Percentiles rank a stretch among this genome's conserved stretches.
phyloP scores from a whole-genome alignment of 352 stramenopile genomes.

The Aphanomyces cochlioides region DNA sequence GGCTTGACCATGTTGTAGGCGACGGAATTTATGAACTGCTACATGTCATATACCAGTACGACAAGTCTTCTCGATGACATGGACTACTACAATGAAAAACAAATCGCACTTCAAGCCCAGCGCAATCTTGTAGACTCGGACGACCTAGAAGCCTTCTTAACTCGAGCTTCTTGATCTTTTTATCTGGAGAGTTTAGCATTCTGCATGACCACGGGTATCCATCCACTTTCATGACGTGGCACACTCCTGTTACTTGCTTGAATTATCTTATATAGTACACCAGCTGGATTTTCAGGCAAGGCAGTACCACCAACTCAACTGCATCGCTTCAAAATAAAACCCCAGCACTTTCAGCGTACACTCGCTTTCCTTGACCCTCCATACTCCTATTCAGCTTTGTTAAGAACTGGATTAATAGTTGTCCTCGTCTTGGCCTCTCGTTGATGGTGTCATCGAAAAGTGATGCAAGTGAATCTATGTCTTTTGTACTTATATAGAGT shows the following conservation, averaged over 20 bases:
- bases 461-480: too few species aligned
- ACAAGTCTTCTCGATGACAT: constrained; percentile 79
- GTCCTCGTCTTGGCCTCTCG: too few species aligned
- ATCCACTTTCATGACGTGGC: too few species aligned
- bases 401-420: too few species aligned
- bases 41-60: constrained; percentile 47
- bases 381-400: too few species aligned
- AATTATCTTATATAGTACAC: constrained; percentile 12
- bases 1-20: constrained; percentile 42
- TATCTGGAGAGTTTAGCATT: too few species aligned
- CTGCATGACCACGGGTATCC: too few species aligned
- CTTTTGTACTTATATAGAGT: too few species aligned
- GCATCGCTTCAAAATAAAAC: not conserved
- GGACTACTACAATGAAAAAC: constrained; percentile 53
- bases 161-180: not conserved
- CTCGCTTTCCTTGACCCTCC: too few species aligned
- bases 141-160: constrained; percentile 10
- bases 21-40: constrained; percentile 60
- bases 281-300: not conserved
- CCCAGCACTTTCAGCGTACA: too few species aligned
- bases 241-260: not conserved
- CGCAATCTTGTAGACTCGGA: constrained; percentile 35
- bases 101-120: constrained; percentile 54
- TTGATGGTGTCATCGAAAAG: too few species aligned
- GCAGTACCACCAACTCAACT: not conserved